Base-by-base conservation (phyloP, 345 rosid species). In the Syzygium grande region DNA sequence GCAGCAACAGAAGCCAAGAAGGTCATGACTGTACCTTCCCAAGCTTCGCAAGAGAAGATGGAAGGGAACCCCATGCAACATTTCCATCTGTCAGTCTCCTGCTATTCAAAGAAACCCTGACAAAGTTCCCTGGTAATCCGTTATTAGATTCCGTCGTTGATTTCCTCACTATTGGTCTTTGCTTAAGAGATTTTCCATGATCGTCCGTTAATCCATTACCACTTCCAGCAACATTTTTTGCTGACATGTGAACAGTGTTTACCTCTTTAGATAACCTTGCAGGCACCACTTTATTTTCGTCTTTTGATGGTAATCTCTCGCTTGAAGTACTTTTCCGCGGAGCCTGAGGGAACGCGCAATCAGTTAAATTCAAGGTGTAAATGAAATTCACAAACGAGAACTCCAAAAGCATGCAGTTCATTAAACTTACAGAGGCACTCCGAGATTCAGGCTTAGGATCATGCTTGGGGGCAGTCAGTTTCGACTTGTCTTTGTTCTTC, bases 11-110 rank as follows among this genome's bases (percentile, higher is more conserved):
- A 38, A 38, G 49, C 27, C 49, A 73, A 38, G 22, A 19, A 30
- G 53, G n/a, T 30, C 27, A 59, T 34, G 22, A 54, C 11, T 85
- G 88, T 93, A 98, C 99, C 98, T 94, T 97, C 88, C 99, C 99
- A 52, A 96, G 95, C 93, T 91, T 94, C 38, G 97, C 91, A 91
- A 98, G 95, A 85, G 99, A 94, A 41, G 96, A 91, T 49, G 99
- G 97, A 38, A 96, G 97, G 10, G 97, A 90, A 90, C 85, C 83
- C 99, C 99, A 96, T 55, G 96, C 90, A 90, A 96, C 89, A 91
- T 87, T 93, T 86, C 93, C 94, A 84, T 96, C 96, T 16, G 94
- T 94, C 90, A 94, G 87, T 92, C 92, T 93, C 93, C 90, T 92
- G 90, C 95, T 88, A 86, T 89, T 96, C 59, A 94, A 86, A n/a